Base-by-base conservation (phyloP, 805 yeast species). In the Blastobotrys chiropterorum region DNA sequence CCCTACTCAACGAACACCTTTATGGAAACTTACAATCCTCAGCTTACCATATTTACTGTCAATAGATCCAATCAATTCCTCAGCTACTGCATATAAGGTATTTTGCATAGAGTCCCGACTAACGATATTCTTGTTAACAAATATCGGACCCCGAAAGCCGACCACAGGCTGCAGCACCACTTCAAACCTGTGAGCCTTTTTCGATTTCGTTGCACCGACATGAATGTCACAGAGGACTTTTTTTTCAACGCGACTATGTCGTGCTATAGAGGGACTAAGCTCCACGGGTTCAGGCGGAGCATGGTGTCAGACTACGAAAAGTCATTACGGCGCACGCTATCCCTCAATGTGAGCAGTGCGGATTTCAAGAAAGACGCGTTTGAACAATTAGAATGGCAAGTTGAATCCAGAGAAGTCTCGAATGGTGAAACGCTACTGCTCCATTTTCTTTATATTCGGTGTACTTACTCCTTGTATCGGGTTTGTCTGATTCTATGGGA, bases 161-260 rank as follows among this genome's bases (percentile, higher is more conserved):
- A n/a, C n/a, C n/a, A n/a, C n/a, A n/a, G n/a, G n/a, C n/a, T n/a
- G n/a, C n/a, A n/a, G n/a, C n/a, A n/a, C n/a, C n/a, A n/a, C n/a
- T n/a, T n/a, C n/a, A n/a, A n/a, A n/a, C n/a, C n/a, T n/a, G n/a
- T n/a, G n/a, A n/a, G n/a, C n/a, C n/a, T n/a, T n/a, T n/a, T n/a
- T n/a, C n/a, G 8, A 26, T 26, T 11, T 26, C 34, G 34, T 6
- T 11, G 11, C 34, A 26, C 34, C 11, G 11, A 26, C 42, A 52
- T 55, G 54, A 47, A 47, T 17, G 52, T 53, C 44, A 40, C 44
- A 20, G 52, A 48, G n/a, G 53, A 54, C 31, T 47, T 49, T 40
- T 50, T 51, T 21, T 52, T 34, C 26, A 48, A 52, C 11, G 52
- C 58, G 16, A 40, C 50, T 5, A 38, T 51, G 30, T 21, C 53